Evolutionary conservation across 768 basidiomycete genomes (phyloP).

Genomic region (Amanita inopinata): DNA sequence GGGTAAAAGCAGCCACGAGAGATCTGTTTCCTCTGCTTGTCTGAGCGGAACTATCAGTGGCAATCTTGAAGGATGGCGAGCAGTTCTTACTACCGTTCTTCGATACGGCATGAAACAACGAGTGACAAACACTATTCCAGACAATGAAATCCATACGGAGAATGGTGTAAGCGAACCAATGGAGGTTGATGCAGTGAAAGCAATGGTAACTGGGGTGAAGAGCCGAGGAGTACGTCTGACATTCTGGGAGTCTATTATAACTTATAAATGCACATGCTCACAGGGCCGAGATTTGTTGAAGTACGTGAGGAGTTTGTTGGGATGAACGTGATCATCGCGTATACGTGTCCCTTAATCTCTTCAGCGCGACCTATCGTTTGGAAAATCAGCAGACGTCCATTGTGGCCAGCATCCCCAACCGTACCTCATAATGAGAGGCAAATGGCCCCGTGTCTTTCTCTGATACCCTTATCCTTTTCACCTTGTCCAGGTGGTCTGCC

Average conservation of each 20-base stretch:
- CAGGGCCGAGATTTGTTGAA: conserved; percentile 63
- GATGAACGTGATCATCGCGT: conserved; percentile 29
- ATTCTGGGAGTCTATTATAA: neutral
- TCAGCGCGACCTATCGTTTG: conserved; percentile 25
- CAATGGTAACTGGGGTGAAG: conserved; percentile 75
- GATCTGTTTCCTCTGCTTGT: conserved; percentile 21
- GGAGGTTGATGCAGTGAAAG: conserved; percentile 48
- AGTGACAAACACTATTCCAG: conserved; percentile 23
- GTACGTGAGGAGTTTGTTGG: conserved; percentile 62
- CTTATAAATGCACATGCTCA: conserved; percentile 9
- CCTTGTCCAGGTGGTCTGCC: conserved; percentile 56
- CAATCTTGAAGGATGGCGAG: conserved; percentile 69
- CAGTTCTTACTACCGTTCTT: conserved; percentile 58
- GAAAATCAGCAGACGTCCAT: conserved; percentile 1
- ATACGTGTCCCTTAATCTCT: conserved; percentile 29
- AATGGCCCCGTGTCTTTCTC: conserved; percentile 53
- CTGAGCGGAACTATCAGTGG: conserved; percentile 20
- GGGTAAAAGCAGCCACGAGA: conserved; percentile 12
- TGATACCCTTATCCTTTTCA: conserved; percentile 58
- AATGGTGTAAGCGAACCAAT: conserved; percentile 18
- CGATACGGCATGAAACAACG: conserved; percentile 58
- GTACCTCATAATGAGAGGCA: conserved; percentile 58
- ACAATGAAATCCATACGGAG: conserved; percentile 7
- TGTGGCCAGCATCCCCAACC: conserved; percentile 10
- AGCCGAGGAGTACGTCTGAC: conserved; percentile 49